These are phyloP conservation scores for Amanita phalloides DNA, from an alignment of 768 basidiomycete species.

Conservation along the genomic window DNA sequence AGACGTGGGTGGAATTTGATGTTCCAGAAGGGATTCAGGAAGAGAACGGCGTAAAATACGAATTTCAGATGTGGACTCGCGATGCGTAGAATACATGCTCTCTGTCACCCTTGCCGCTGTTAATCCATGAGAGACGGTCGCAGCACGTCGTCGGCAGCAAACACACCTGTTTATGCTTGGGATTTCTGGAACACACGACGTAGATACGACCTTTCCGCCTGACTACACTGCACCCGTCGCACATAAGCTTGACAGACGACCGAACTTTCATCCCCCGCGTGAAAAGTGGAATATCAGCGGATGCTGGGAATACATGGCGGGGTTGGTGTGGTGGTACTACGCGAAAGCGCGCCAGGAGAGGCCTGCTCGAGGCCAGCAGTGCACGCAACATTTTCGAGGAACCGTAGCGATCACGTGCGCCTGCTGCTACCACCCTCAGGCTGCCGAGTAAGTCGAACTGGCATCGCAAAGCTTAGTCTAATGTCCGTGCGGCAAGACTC, in stretches of 20 bases:
- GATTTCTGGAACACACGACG: slow-evolving; percentile 87
- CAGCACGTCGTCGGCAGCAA: not conserved
- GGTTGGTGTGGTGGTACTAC: slow-evolving; percentile 23
- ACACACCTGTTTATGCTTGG: slow-evolving; percentile 93
- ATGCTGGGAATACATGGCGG: slow-evolving; percentile 15
- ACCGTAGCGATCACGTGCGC: not conserved
- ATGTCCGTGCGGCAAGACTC: slow-evolving; percentile 18
- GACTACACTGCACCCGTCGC: slow-evolving; percentile 87
- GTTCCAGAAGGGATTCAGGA: slow-evolving; percentile 67
- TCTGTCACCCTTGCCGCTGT: slow-evolving; percentile 56
- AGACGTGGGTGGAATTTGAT: slow-evolving; percentile 71
- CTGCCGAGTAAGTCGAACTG: too few species aligned
- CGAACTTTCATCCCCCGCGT: slow-evolving; percentile 94
- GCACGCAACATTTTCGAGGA: slow-evolving; percentile 45
- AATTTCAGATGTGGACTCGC: slow-evolving; percentile 93
- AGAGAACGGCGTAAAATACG: slow-evolving; percentile 78
- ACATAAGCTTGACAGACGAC: slow-evolving; percentile 88
- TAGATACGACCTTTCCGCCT: slow-evolving; percentile 86
- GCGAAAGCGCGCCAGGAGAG: slow-evolving; percentile 43
- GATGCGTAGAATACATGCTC: slow-evolving; percentile 6
- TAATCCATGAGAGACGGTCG: slow-evolving; percentile 8
- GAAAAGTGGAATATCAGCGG: slow-evolving; percentile 21
- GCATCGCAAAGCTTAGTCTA: not conserved
- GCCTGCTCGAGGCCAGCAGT: slow-evolving; percentile 50
- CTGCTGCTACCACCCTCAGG: not conserved